Evolutionary conservation across 805 yeast genomes (phyloP).

Genomic region (Monosporozyma unispora): DNA sequence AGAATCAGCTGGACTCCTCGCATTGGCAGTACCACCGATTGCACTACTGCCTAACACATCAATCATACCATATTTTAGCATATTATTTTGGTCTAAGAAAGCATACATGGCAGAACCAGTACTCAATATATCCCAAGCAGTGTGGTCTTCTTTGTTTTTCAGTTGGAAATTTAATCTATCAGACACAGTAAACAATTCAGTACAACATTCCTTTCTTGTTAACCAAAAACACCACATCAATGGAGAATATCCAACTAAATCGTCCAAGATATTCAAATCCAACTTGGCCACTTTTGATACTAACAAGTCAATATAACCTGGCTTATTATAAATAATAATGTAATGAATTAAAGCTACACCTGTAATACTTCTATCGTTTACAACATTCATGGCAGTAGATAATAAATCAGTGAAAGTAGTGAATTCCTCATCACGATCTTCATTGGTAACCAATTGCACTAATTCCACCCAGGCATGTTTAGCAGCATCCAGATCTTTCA

Average conservation of each 20-base stretch:
- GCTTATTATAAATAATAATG: constrained; percentile 46
- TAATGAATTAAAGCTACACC: constrained; percentile 43
- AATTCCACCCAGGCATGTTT: constrained; percentile 17
- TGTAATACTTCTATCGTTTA: constrained; percentile 23
- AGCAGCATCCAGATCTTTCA: not conserved
- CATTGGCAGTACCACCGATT: not conserved
- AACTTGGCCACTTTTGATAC: constrained; percentile 25
- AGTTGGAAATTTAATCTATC: constrained; percentile 47
- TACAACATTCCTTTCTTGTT: constrained; percentile 46
- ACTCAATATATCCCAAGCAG: constrained; percentile 48
- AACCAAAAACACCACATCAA: constrained; percentile 81
- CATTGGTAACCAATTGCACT: constrained; percentile 17
- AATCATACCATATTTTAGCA: constrained; percentile 19
- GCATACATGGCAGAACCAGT: constrained; percentile 51
- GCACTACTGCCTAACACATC: not conserved
- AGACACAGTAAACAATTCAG: constrained; percentile 48
- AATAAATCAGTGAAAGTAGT: constrained; percentile 15
- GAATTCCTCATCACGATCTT: constrained; percentile 16
- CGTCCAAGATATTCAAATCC: constrained; percentile 45
- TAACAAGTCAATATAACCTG: constrained; percentile 41
- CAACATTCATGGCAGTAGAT: constrained; percentile 8
- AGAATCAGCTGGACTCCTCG: not conserved
- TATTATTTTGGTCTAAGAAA: constrained; percentile 47
- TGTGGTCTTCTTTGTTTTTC: constrained; percentile 20
- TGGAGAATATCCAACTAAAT: constrained; percentile 50